Evolutionary conservation across 176 grass and related monocot genomes (phyloP), one percentile per base, ranked within the genome.

Genomic region (Carex scoparia): DNA sequence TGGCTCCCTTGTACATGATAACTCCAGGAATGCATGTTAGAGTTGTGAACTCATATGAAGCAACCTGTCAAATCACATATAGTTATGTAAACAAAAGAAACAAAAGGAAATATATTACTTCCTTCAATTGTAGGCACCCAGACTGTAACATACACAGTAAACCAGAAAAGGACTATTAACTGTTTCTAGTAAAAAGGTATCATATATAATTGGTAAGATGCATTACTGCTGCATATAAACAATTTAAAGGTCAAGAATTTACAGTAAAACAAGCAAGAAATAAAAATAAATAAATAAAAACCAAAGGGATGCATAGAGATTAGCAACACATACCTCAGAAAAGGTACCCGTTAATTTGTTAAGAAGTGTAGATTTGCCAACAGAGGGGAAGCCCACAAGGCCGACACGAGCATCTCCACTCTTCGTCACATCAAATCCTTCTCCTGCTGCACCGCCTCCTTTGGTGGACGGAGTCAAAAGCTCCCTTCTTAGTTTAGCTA

Each of bases 371-470:
- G 96, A 99, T 94, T 99, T 99, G 10, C 96, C 96, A 53, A 99
- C 96, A 1, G 93, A 99, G 31, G 96, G 96, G 84, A 99, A 99
- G 1, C 96, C 96, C 35, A 99, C 96, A 55, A 99, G 87, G 77
- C 96, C 96, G 55, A 99, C 93, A 57, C 96, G 96, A 15, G 96
- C 88, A 87, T 99, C 96, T 79, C 96, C 96, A 85, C 93, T 94
- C 79, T 99, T 95, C 2, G 93, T 99, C 63, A 99, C 96, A 87
- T 99, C 96, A 42, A 99, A 99, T 79, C 96, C 96, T 88, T 99
- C 96, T 78, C 96, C 96, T 28, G 87, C 88, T 79, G 80, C 96
- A 84, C 84, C 89, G 46, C 89, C 95, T 84, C 91, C 93, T 94
- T 95, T 92, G 35, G 93, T 89, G 77, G 96, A 40, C 15, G 91